Conservation (phyloP, 2,329 filamentous ascomycete species). For the Rhinocladiella similis region DNA sequence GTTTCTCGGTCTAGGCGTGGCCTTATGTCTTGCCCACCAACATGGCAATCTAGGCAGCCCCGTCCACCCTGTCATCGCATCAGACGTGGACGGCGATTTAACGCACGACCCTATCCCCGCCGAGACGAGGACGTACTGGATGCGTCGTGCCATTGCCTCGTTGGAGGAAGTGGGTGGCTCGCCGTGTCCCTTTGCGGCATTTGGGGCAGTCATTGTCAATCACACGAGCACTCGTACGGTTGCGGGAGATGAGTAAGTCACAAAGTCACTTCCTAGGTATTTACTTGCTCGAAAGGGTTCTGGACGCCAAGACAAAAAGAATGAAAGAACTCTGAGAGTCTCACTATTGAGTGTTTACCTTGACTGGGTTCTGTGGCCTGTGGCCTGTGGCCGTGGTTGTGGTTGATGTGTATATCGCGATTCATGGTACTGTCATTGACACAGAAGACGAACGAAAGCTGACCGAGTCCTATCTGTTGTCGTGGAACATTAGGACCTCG, state of each 20-base stretch:
- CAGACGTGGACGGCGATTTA: background rate
- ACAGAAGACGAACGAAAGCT: no score
- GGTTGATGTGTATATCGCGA: no score
- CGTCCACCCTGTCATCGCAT: background rate
- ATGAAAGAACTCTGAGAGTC: no score
- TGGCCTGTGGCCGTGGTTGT: no score
- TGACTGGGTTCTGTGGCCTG: no score
- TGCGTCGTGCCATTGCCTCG: constrained; percentile 51
- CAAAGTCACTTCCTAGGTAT: no score
- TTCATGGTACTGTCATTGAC: no score
- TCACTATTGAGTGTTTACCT: no score
- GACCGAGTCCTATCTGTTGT: constrained; percentile 51
- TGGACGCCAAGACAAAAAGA: no score
- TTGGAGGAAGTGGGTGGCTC: constrained; percentile 40
- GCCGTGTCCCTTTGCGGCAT: constrained; percentile 56
- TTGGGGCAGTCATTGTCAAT: constrained; percentile 58
- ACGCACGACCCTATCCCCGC: constrained; percentile 33
- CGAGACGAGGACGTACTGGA: constrained; percentile 51
- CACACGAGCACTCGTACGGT: no score
- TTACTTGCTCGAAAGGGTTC: no score
- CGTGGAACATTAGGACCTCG: constrained; percentile 38
- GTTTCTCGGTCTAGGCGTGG: background rate
- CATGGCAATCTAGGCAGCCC: background rate
- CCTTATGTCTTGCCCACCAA: background rate
- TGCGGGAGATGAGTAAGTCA: constrained; percentile 13